Percentiles rank a stretch among this genome's conserved stretches.
phyloP scores from a whole-genome alignment of 2,329 filamentous ascomycete genomes.

The Ophiostoma fasciatum region DNA sequence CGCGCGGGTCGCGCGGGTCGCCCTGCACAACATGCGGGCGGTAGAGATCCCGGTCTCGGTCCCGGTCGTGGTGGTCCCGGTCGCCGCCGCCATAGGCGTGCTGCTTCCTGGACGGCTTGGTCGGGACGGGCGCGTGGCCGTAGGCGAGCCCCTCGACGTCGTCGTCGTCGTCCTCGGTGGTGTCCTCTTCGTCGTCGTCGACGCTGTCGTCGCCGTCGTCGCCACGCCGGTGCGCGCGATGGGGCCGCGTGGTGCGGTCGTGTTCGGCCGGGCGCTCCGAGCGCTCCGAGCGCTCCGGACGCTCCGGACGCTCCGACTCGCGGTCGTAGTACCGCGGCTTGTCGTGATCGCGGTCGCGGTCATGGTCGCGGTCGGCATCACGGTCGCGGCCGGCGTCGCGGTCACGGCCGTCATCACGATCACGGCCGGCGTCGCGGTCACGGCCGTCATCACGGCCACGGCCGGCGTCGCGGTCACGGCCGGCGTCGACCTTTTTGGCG shows the following conservation, averaged over 20 bases:
- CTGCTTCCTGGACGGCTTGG: constrained; percentile 2
- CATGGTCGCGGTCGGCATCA: constrained; percentile 13
- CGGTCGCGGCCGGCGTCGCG: neutral
- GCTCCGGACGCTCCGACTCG: no score
- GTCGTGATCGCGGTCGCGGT: constrained; percentile 13
- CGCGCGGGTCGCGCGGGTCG: constrained; percentile 5
- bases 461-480: no score
- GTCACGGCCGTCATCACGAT: no score
- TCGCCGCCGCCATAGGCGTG: constrained; percentile 17
- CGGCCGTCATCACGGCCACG: no score
- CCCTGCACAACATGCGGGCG: no score
- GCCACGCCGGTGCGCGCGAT: neutral
- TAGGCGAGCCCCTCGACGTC: constrained; percentile 31
- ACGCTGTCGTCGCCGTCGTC: constrained; percentile 11
- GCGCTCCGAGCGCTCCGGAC: neutral
- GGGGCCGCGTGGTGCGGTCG: neutral
- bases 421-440: no score
- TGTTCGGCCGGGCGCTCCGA: neutral
- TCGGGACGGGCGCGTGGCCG: constrained; percentile 19
- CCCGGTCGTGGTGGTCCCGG: constrained; percentile 25
- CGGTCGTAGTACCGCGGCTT: constrained; percentile 10
- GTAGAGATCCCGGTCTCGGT: constrained; percentile 19
- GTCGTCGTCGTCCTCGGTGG: constrained; percentile 12
- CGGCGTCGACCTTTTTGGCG: constrained; percentile 16
- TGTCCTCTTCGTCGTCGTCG: constrained; percentile 7